Base-by-base conservation (phyloP, 2,329 filamentous ascomycete species). In the Kalaharituber pfeilii region DNA sequence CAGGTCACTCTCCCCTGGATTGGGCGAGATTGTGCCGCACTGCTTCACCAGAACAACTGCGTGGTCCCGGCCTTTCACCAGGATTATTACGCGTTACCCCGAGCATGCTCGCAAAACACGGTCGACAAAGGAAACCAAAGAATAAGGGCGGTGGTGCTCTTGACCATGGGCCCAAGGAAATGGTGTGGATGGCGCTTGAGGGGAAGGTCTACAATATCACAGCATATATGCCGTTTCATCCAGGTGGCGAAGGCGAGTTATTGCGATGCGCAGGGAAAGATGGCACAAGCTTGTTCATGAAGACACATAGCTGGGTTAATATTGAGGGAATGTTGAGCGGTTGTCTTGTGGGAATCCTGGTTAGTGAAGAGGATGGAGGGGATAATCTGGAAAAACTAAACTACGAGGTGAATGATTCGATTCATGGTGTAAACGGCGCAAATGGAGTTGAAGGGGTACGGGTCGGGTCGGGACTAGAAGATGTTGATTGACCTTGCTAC, bases 141-240 rank as follows among this genome's bases (percentile, higher is more conserved):
- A 20, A 18, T 39, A 39, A 39, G 42, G 42, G 13, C 15, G 25
- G 22, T 18, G 42, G 42, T 22, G 24, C n/a, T 47, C 15, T 25
- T 45, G 42, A 47, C 15, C 15, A 47, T 13, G 42, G 18, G 18
- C 15, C 15, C 5, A 15, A 47, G 11, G 42, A 77, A 58, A 85
- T 94, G 64, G 86, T 88, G 0, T 98, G 91, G 91, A 93, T 84
- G 57, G 84, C 80, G 1, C 81, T 94, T 57, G 82, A 86, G 57
- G 88, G 89, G 1, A 84, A 84, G 64, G 89, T 96, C 26, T 98
- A 96, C 70, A 96, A 96, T 65, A 81, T 98, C 55, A 82, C 82
- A 0, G 86, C 89, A 0, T 98, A 96, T 66, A 67, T 87, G 30
- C 80, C 84, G 1, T 98, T 87, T 66, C 91, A 98, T 67, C 91